Evolutionary conservation across 2,329 filamentous ascomycete genomes (phyloP), one percentile per base, ranked within the genome.

Genomic region (Colletotrichum camelliae): DNA sequence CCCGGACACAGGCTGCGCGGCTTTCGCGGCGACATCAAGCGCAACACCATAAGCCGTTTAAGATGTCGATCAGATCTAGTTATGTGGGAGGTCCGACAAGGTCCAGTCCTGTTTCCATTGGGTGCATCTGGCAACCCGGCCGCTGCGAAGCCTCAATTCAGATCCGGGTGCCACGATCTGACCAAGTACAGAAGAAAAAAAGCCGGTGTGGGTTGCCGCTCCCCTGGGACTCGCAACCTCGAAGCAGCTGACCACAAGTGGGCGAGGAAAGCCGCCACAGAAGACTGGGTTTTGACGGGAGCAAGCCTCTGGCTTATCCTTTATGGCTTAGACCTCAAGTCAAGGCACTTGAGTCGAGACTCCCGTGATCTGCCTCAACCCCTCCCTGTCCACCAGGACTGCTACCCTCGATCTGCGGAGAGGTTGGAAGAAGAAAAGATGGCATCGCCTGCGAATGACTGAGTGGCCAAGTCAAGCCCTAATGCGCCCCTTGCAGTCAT

Each of bases 401-500:
- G 64, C 70, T 33, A 73, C 73, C 73, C 73, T 75, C 73, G 70
- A 75, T 75, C 70, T 75, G 73, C 57, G 73, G 73, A 75, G 72
- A 75, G 70, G 52, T 52, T 43, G 35, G 64, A 73, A 69, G 70
- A 75, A 75, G 73, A 73, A 75, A 75, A 12, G 64, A 58, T 48
- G 24, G 27, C 48, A 39, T 65, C 39, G 27, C 37, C 70, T 60
- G 43, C 70, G 52, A 33, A 69, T 58, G 57, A 10, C 73, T 70
- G 43, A 72, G 65, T 48, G 64, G 62, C 57, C 70, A 55, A 65
- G 57, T 57, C 37, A 60, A 33, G 70, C 73, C 64, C 43, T 43
- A 37, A 35, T 31, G 31, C 24, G 57, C 64, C 73, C 70, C 73
- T 75, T 73, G 73, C 73, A 73, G 70, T 58, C 62, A 58, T 68